Conservation (phyloP, 2,329 filamentous ascomycete genomes). For the Fusarium irregulare region DNA sequence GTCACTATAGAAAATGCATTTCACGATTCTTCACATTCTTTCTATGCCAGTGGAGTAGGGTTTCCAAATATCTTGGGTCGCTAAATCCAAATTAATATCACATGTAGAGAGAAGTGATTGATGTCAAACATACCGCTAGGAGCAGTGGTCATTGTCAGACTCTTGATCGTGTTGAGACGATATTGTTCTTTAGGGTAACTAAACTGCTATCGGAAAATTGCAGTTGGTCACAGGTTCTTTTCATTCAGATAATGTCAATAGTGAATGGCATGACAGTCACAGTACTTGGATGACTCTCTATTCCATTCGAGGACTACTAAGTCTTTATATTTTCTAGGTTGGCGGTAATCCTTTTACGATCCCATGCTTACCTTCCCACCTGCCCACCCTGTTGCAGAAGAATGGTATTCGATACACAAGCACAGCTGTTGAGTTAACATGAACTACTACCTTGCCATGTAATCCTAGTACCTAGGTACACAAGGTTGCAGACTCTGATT, state of each 20-base stretch:
- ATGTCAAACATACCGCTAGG: no score
- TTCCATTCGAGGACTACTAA: neutral
- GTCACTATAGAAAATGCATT: neutral
- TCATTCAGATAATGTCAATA: neutral
- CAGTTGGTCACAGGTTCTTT: neutral
- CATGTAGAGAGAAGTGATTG: no score
- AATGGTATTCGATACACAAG: neutral
- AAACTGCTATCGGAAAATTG: neutral
- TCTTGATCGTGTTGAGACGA: neutral
- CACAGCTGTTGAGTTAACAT: neutral
- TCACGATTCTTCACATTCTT: neutral
- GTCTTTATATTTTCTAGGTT: neutral
- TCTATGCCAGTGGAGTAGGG: neutral
- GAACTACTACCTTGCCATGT: neutral
- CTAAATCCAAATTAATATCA: neutral
- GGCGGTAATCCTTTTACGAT: neutral
- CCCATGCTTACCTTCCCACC: neutral
- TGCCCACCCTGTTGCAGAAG: neutral
- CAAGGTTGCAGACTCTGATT: neutral
- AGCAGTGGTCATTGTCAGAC: neutral
- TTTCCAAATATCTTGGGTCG: neutral
- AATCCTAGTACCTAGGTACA: neutral
- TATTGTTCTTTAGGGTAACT: neutral
- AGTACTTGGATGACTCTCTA: neutral
- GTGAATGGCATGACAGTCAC: neutral